A percentile compares a stretch with the other conserved stretches of the same genome.
Evolutionary conservation across 306 rosid species (phyloP).

Genomic region (Alnus rubra): DNA sequence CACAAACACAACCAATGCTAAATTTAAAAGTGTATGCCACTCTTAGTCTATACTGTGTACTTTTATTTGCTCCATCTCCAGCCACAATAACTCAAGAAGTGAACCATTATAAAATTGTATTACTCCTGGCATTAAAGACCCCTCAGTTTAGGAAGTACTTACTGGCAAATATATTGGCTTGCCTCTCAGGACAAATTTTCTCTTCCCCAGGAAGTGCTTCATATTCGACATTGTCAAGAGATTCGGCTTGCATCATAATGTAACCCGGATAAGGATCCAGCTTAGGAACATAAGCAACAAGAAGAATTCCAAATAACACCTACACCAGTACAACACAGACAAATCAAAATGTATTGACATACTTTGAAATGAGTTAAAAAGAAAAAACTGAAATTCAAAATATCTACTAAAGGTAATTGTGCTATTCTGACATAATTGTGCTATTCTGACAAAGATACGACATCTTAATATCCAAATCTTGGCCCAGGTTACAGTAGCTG

Average conservation of each 20-base stretch:
- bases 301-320: conserved; percentile 74
- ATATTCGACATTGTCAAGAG: conserved; percentile 58
- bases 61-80: neutral
- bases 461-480: neutral
- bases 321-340: conserved; percentile 34
- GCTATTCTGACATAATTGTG: too few relatives aligned
- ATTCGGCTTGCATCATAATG: conserved; percentile 37
- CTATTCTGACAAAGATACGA: conserved; percentile 6
- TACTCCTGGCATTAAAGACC: neutral
- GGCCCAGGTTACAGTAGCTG: conserved; percentile 1
- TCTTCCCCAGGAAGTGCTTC: conserved; percentile 68
- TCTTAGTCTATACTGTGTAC: neutral
- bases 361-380: neutral
- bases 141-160: conserved; percentile 29
- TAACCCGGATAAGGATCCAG: conserved; percentile 71
- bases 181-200: conserved; percentile 73
- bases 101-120: neutral
- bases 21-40: neutral
- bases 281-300: conserved; percentile 63
- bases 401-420: neutral
- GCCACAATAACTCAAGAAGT: neutral
- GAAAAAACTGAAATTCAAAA: neutral
- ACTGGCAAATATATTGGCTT: conserved; percentile 62
- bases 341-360: conserved; percentile 6
- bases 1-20: neutral